Evolutionary conservation across 2,329 filamentous ascomycete genomes (phyloP).

Genomic region (Parascedosporium putredinis): DNA sequence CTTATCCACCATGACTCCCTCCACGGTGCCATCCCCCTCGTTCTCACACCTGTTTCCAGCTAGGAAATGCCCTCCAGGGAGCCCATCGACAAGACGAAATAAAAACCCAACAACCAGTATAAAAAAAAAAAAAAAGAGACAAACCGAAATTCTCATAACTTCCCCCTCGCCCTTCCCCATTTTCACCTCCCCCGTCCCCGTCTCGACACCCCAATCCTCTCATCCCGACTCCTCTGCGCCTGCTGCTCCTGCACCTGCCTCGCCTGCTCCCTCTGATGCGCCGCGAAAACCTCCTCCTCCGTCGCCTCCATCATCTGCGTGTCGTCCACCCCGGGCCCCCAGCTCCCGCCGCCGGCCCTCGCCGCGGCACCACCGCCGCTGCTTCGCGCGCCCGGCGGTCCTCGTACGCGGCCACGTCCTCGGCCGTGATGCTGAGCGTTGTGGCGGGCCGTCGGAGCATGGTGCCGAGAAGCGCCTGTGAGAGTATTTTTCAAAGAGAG

Average conservation of each 20-base stretch:
- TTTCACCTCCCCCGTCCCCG: slow-evolving; percentile 12
- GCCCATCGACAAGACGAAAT: no score
- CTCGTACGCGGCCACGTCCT: slow-evolving; percentile 62
- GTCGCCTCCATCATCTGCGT: slow-evolving; percentile 11
- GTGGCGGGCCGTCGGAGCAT: slow-evolving; percentile 63
- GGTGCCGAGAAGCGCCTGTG: not conserved
- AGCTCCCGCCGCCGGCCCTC: slow-evolving; percentile 13
- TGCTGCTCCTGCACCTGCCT: slow-evolving; percentile 14
- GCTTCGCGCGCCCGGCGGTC: slow-evolving; percentile 42
- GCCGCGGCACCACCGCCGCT: slow-evolving; percentile 20
- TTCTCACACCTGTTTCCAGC: no score
- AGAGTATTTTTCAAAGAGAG: no score
- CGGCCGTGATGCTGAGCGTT: slow-evolving; percentile 54
- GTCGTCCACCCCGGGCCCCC: slow-evolving; percentile 9
- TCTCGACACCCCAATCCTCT: slow-evolving; percentile 26
- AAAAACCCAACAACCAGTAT: not conserved
- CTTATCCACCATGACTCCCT: no score
- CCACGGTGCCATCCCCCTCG: no score
- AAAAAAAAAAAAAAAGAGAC: not conserved
- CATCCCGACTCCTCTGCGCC: slow-evolving; percentile 22
- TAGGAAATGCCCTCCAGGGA: no score
- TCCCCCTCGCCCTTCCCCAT: not conserved
- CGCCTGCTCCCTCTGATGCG: slow-evolving; percentile 10
- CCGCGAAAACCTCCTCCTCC: slow-evolving; percentile 8
- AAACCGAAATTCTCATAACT: not conserved